Base-by-base conservation (phyloP, 306 rosid species). In the Citrullus amarus region DNA sequence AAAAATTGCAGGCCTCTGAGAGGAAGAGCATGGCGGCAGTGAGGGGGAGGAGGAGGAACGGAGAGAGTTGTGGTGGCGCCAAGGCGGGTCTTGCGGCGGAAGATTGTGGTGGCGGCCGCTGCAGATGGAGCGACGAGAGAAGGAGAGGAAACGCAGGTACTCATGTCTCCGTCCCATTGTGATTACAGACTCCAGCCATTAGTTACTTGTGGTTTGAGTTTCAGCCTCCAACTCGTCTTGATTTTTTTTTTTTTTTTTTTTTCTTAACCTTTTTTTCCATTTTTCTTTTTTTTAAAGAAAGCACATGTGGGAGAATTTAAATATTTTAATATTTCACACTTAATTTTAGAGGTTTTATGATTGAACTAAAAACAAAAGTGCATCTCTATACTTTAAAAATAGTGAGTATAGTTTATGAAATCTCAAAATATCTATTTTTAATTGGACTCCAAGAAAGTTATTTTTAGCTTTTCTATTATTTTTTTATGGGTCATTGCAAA, bases 131-230 rank as follows among this genome's bases (percentile, higher is more conserved):
- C 71, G 79, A 86, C 85, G 14, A 87, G 81, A 83, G 89, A 82
- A 83, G 78, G 81, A 83, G 73, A 81, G 77, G 89, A 90, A 86
- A 85, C 76, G 56, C 88, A 80, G 84, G 88, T 74, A 84, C 85
- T 83, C 97, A 93, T 93, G 83, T 88, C 90, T 88, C 83, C 59
- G 39, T 70, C 63, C 85, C 90, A 91, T 86, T 75, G 83, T 83
- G 88, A 41, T 67, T 50, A 70, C 70, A 78, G 86, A 28, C 57
- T 50, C 77, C 65, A 78, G 79, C 63, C 80, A 38, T 25, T 67
- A 32, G 65, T 11, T 81, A 66, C 72, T 70, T 85, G 28, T 77
- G 86, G 82, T 81, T 86, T 80, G 68, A 81, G 81, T 86, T 70
- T 22, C 78, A 78, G 83, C 85, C 87, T 85, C 87, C 81, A 78